Percentiles rank a stretch among this genome's conserved stretches.
These are phyloP conservation scores for Teratosphaeria nubilosa DNA, from an alignment of 2,329 filamentous ascomycete genomes.

Conservation along the genomic window DNA sequence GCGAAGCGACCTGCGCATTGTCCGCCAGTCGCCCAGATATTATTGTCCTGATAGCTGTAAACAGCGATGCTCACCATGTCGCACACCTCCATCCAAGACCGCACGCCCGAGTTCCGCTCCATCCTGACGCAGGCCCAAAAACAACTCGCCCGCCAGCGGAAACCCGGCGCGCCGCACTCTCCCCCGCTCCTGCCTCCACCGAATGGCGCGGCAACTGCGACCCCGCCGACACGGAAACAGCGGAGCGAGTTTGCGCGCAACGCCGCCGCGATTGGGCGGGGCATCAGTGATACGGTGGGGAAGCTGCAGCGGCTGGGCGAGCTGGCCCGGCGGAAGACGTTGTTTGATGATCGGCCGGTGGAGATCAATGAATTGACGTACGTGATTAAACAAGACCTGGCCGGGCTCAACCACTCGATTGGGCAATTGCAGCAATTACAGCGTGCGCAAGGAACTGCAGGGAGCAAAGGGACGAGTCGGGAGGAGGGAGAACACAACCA, in stretches of 20 bases:
- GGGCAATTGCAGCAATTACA: slow-evolving; percentile 69
- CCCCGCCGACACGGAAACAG: slow-evolving; percentile 28
- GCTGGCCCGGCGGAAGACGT: slow-evolving; percentile 87
- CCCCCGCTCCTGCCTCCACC: slow-evolving; percentile 62
- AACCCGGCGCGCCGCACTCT: slow-evolving; percentile 61
- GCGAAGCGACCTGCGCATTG: not conserved
- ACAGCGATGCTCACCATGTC: slow-evolving; percentile 32
- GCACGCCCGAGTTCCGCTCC: slow-evolving; percentile 87
- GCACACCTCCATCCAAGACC: slow-evolving; percentile 70
- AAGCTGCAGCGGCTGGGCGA: slow-evolving; percentile 91
- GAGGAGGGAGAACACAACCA: slow-evolving; percentile 69
- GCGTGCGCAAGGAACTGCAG: slow-evolving; percentile 40
- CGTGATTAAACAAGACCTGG: slow-evolving; percentile 95
- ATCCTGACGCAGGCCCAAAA: slow-evolving; percentile 75
- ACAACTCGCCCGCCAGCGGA: slow-evolving; percentile 53
- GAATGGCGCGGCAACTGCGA: slow-evolving; percentile 35
- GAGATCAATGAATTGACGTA: slow-evolving; percentile 97
- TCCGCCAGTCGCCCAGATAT: slow-evolving; percentile 2
- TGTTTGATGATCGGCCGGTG: slow-evolving; percentile 92
- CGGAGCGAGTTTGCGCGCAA: slow-evolving; percentile 87
- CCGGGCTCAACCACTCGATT: slow-evolving; percentile 77
- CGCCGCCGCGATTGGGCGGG: slow-evolving; percentile 83
- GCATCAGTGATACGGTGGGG: slow-evolving; percentile 84
- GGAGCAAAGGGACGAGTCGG: slow-evolving; percentile 9
- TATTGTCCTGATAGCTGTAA: not conserved